Base-by-base conservation (phyloP, 345 rosid genomes). In the Carallia pectinifolia region DNA sequence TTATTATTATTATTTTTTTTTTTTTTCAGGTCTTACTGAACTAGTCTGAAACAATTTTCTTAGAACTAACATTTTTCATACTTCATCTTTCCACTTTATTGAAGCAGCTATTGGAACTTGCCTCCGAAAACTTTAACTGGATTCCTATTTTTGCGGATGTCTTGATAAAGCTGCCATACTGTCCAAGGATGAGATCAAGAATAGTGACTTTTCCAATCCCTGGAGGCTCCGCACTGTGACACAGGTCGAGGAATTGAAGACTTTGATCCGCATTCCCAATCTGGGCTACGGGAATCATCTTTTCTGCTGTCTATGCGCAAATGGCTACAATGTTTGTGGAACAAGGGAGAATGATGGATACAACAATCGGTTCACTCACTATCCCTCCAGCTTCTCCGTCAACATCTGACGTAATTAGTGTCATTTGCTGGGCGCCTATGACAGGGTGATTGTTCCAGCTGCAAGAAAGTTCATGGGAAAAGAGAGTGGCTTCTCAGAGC, bases 321-420 rank as follows among this genome's bases (percentile, higher is more conserved):
- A 92, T 90, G 85, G 89, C 95, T 12, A 90, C 97, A 18, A 81
- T 90, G 92, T 95, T 90, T 61, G 97, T 95, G 67, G 97, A 93
- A 74, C 97, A 93, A 81, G 98, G 98, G 53, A 86, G 83, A 84
- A 74, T 85, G 82, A 95, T 92, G 99, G 80, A 93, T 77, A 82
- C 92, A 40, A 84, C 76, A 6, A 65, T 95, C 1, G 99, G 99
- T 53, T 89, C 99, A 1, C 90, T 95, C 78, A 74, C 84, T 47
- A 82, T 95, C 71, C 97, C 99, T 69, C 90, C 99, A 0, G 99
- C 99, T 0, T 85, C 99, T 9, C 89, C 92, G 6, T 90, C 96
- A 6, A 83, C 84, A 31, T 90, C 89, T 3, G 97, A 95, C 66
- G 86, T 90, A 1, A 78, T 89, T 69, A 84, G 96, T 13, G 99